Evolutionary conservation across 2,329 filamentous ascomycete species (phyloP).

Genomic region (Epichloe sylvatica): DNA sequence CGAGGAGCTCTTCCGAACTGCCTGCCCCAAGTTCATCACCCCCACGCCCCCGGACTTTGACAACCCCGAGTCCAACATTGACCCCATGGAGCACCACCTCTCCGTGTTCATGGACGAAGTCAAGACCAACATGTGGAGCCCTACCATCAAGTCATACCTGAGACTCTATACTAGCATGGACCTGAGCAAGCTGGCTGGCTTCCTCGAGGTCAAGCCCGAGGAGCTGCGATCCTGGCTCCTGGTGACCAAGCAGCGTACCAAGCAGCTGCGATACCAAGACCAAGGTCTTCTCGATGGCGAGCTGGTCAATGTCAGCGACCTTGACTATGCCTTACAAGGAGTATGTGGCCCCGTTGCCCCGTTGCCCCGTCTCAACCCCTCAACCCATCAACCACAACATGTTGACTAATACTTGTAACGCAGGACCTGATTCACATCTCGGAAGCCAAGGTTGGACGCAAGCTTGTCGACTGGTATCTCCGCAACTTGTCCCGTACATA

Average conservation of each 20-base stretch:
- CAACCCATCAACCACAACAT: background rate
- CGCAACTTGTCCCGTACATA: constrained; percentile 93
- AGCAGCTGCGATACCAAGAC: constrained; percentile 86
- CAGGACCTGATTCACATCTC: constrained; percentile 96
- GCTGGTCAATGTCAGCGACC: constrained; percentile 79
- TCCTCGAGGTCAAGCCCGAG: constrained; percentile 94
- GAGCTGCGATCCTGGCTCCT: constrained; percentile 86
- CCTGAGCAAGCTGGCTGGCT: constrained; percentile 90
- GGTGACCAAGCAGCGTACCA: constrained; percentile 96
- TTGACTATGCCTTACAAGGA: constrained; percentile 94
- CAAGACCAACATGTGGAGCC: constrained; percentile 97
- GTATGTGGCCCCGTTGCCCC: constrained; percentile 36
- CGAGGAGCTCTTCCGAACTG: constrained; percentile 91
- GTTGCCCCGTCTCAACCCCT: too few species aligned
- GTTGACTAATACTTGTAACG: constrained; percentile 10
- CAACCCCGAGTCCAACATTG: constrained; percentile 87
- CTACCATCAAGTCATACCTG: constrained; percentile 95
- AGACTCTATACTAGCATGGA: constrained; percentile 99
- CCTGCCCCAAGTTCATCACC: constrained; percentile 99
- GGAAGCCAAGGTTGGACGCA: constrained; percentile 93
- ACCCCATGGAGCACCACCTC: constrained; percentile 94
- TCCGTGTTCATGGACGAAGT: constrained; percentile 99
- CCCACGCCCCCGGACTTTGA: constrained; percentile 96
- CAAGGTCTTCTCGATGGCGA: constrained; percentile 85
- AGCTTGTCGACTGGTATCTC: constrained; percentile 97